Evolutionary conservation across 345 rosid genomes (phyloP).

Genomic region (Rhizophora mangle): DNA sequence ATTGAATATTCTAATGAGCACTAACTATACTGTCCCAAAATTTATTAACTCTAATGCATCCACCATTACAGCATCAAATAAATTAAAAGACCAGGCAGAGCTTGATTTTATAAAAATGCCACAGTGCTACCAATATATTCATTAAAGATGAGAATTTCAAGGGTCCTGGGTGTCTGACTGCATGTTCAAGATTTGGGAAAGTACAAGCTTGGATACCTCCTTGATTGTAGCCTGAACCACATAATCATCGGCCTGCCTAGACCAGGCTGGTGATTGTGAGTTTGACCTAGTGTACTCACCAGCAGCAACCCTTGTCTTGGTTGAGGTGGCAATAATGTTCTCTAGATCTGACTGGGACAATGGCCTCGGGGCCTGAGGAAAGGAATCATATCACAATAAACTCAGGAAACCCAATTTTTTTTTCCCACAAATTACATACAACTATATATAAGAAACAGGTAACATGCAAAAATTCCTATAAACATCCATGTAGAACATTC

Average conservation of each 20-base stretch:
- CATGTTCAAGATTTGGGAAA: conserved; percentile 73
- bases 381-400: neutral
- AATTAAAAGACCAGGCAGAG: neutral
- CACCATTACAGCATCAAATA: neutral
- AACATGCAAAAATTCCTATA: neutral
- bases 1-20: too few relatives aligned
- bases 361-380: conserved; percentile 68
- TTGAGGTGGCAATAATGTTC: conserved; percentile 62
- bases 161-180: conserved; percentile 61
- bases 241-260: conserved; percentile 55
- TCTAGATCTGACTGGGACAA: conserved; percentile 64
- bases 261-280: conserved; percentile 53
- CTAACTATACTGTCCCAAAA: too few relatives aligned
- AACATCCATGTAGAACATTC: neutral
- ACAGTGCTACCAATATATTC: neutral
- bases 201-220: conserved; percentile 77
- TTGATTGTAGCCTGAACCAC: conserved; percentile 71
- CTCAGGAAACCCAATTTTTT: neutral
- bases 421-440: too few relatives aligned
- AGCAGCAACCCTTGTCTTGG: conserved; percentile 74
- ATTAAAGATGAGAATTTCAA: conserved; percentile 25
- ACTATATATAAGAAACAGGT: neutral
- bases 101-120: neutral
- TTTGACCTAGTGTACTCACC: conserved; percentile 57
- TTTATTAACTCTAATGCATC: too few relatives aligned